Evolutionary conservation across 164 flowering plant genomes (phyloP), one percentile per base, ranked within the genome.

Genomic region (Magnolia sinica): DNA sequence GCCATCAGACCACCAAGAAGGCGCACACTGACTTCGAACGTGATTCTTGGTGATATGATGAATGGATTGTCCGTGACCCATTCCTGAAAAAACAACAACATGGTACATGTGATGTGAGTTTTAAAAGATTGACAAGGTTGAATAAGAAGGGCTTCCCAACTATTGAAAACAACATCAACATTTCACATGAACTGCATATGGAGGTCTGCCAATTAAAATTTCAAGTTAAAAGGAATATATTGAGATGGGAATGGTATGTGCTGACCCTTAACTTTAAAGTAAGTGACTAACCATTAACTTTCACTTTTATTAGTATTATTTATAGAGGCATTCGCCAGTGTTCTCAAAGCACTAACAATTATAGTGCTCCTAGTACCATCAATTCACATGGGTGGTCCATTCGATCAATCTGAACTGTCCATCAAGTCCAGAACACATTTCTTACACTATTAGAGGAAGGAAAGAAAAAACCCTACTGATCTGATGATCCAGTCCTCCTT

Each of bases 1-100:
- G 98, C 97, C 99, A 96, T 96, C 65, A 96, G 83, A 27, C 99
- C 99, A 79, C 99, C 98, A 76, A 96, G 97, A 83, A 96, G 98
- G 29, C 98, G 91, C 70, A 96, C 99, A 80, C 98, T 93, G 55
- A 94, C 99, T 89, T 93, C 98, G 85, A 96, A 96, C 71, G 92
- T 91, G 73, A 96, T 93, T 84, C 99, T 88, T 73, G 99, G 99
- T 11, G 99, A 96, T 81, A 96, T 96, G 50, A 94, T 86, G 83
- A 96, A 96, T 70, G 99, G 97, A 86, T 45, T 81, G 81, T 96
- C 99, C 29, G 90, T 90, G 63, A 96, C 97, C 98, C 97, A 94
- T 85, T 96, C 99, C 99, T 96, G 93, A 81, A 85, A 37, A 37
- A 85, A 75, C 74, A 72, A 73, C 13, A 55, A 37, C n/a, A 31